phyloP scores from a whole-genome alignment of 2,329 filamentous ascomycete genomes.

The Diaporthe sp. region DNA sequence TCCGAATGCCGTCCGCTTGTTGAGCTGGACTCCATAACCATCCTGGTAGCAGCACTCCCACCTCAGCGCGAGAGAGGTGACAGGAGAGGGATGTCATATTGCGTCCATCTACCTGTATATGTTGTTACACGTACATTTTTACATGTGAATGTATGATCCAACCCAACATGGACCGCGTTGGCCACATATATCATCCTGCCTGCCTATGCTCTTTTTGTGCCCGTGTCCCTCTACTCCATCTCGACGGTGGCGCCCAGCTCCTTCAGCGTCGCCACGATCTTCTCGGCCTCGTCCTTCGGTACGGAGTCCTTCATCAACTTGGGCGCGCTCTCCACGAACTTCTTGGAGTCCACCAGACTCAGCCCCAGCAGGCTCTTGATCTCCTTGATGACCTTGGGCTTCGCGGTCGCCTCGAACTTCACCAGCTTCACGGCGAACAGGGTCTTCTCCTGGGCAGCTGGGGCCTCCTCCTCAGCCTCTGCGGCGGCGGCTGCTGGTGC shows the following conservation, averaged over 20 bases:
- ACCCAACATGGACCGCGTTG: conserved; percentile 31
- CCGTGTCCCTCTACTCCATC: conserved; percentile 80
- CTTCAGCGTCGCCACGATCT: conserved; percentile 96
- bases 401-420: conserved; percentile 87
- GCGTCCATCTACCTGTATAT: conserved; percentile 45
- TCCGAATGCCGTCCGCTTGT: too few relatives aligned
- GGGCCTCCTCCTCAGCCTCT: conserved; percentile 90
- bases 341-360: conserved; percentile 99
- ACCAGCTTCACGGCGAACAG: conserved; percentile 97
- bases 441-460: conserved; percentile 93
- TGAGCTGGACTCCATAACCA: neutral
- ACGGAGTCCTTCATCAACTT: conserved; percentile 99
- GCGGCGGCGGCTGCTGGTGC: conserved; percentile 76
- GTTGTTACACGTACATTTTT: conserved; percentile 53
- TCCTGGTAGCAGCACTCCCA: neutral
- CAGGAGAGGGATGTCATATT: conserved; percentile 36
- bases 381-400: conserved; percentile 99
- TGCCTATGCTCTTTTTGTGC: neutral
- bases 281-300: conserved; percentile 98
- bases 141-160: conserved; percentile 45
- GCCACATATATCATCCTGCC: conserved; percentile 36
- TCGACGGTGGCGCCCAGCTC: conserved; percentile 88
- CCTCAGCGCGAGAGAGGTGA: neutral
- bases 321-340: conserved; percentile 98
- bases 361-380: conserved; percentile 96